Evolutionary conservation across 2,329 filamentous ascomycete genomes (phyloP), one percentile per base, ranked within the genome.

Genomic region (Fusarium kyushuense): DNA sequence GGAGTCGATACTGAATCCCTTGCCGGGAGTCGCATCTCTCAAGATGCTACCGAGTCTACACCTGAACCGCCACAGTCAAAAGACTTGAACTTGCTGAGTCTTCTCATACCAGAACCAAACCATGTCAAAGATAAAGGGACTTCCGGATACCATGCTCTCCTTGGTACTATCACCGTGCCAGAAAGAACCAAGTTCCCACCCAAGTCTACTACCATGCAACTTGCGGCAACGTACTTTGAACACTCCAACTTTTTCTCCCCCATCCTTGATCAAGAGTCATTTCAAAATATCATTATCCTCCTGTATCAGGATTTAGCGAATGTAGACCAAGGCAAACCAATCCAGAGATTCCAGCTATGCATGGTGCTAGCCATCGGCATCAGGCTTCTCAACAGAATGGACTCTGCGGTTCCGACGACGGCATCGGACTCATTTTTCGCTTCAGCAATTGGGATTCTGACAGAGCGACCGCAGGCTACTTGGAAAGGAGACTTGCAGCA

Each of bases 161-260:
- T 70, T 11, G 57, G 62, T 13, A 9, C 33, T 8, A 29, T 56
- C 33, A 6, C 43, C 5, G 46, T 57, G 7, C 57, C 45, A 3
- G 63, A 49, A 1, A 21, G 1, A 0, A n/a, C 55, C n/a, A 55
- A 42, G 14, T 74, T 40, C 54, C 74, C 36, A 13, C 49, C 13
- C 7, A 43, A 23, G 58, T 60, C 14, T 49, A 68, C 14, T 16
- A 55, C 21, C 10, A 8, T 38, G 4, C 63, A 58, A 32, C 56
- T 76, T 2, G 51, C 61, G 0, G 62, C 72, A 6, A 71, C 71
- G 0, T 76, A 76, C n/a, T 76, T 76, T 29, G 71, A 76, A 38
- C 74, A 76, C 27, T 72, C 69, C 16, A 65, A 74, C 12, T 76
- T 76, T 17, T 76, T 76, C 45, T 76, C 72, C 0, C 73, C 73